Conservation (phyloP, 192 early-diverging fungal species). For the Backusella liffmaniae region DNA sequence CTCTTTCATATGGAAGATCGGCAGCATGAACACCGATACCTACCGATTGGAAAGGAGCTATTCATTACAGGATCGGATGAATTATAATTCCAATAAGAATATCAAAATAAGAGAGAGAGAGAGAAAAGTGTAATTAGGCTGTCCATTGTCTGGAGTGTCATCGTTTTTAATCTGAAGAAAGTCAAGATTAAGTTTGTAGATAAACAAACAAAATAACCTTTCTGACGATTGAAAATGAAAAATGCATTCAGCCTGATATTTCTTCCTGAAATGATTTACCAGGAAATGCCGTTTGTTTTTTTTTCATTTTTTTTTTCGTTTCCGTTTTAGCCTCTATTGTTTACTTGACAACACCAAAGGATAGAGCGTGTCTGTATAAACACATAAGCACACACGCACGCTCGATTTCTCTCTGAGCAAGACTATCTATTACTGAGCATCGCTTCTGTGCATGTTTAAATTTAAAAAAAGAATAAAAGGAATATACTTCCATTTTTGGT, state of each 20-base stretch:
- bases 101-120: not conserved
- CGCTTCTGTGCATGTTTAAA: too few relatives aligned
- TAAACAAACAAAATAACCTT: not conserved
- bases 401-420: too few relatives aligned
- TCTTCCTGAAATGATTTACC: not conserved
- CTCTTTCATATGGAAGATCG: not conserved
- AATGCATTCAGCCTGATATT: not conserved
- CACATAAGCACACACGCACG: too few relatives aligned
- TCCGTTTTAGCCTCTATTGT: too few relatives aligned
- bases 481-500: too few relatives aligned
- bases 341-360: too few relatives aligned
- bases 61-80: too few relatives aligned
- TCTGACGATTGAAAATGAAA: not conserved
- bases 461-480: too few relatives aligned
- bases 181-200: not conserved
- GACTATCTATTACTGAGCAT: too few relatives aligned
- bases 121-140: not conserved
- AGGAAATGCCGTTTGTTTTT: not conserved
- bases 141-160: not conserved
- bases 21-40: not conserved
- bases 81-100: not conserved
- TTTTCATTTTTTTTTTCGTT: too few relatives aligned
- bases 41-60: too few relatives aligned
- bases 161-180: not conserved
- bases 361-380: too few relatives aligned